Evolutionary conservation across 495 filamentous ascomycete species (phyloP).

Genomic region (Clohesyomyces aquaticus): DNA sequence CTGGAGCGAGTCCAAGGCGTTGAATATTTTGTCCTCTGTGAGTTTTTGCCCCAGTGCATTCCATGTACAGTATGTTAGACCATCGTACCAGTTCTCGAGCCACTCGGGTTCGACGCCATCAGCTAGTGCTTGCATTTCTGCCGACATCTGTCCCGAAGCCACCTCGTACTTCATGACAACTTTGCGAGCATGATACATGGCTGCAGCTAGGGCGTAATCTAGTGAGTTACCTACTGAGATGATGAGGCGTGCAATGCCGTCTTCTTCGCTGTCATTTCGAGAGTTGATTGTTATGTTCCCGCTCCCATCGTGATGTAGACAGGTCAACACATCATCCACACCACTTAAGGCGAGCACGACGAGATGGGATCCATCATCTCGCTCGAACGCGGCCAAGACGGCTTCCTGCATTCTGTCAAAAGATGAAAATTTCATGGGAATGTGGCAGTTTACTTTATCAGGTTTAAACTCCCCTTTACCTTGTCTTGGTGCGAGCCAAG

Average conservation of each 20-base stretch:
- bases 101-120: conserved; percentile 67
- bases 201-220: conserved; percentile 75
- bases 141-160: conserved; percentile 40
- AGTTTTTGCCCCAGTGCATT: conserved; percentile 84
- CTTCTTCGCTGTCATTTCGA: conserved; percentile 65
- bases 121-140: conserved; percentile 49
- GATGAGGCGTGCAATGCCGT: conserved; percentile 65
- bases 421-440: not conserved
- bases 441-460: conserved; percentile 52
- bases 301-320: conserved; percentile 66
- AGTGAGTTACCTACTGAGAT: conserved; percentile 75
- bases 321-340: conserved; percentile 68
- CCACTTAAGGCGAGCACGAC: conserved; percentile 84
- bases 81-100: conserved; percentile 89
- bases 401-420: conserved; percentile 55
- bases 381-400: conserved; percentile 79
- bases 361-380: conserved; percentile 71
- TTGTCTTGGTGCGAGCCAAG: conserved; percentile 89
- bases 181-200: conserved; percentile 83
- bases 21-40: conserved; percentile 75
- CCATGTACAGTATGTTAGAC: conserved; percentile 85
- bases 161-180: conserved; percentile 54
- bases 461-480: conserved; percentile 66
- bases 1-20: conserved; percentile 72
- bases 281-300: conserved; percentile 72